Percentiles rank a stretch among this genome's conserved stretches.
phyloP scores from a whole-genome alignment of 2,329 filamentous ascomycete species.

The Claviceps monticola region DNA sequence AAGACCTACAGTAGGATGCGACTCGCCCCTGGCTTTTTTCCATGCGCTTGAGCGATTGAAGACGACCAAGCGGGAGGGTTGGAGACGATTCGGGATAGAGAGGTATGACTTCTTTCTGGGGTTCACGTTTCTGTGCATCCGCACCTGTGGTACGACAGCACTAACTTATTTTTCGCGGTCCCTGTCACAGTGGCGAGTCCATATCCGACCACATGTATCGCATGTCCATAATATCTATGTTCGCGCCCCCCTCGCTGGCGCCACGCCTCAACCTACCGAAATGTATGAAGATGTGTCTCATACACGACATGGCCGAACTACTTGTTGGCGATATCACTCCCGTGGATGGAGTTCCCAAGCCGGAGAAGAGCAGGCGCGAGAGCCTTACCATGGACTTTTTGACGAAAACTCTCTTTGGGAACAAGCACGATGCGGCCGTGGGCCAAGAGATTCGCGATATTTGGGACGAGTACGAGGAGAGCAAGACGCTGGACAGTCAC shows the following conservation, averaged over 20 bases:
- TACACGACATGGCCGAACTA: conserved; percentile 96
- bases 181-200: conserved; percentile 54
- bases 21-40: conserved; percentile 80
- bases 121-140: not conserved
- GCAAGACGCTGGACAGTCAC: conserved; percentile 64
- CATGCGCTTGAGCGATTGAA: conserved; percentile 89
- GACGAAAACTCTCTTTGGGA: conserved; percentile 55
- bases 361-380: conserved; percentile 81
- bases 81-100: conserved; percentile 72
- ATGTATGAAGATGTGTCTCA: conserved; percentile 88
- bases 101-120: conserved; percentile 23
- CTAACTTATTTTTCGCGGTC: not conserved
- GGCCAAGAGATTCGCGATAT: conserved; percentile 61
- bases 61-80: conserved; percentile 91
- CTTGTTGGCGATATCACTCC: conserved; percentile 96
- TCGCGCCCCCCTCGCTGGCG: conserved; percentile 64
- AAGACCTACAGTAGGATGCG: conserved; percentile 42
- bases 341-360: conserved; percentile 70
- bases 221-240: conserved; percentile 93
- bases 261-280: conserved; percentile 60
- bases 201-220: conserved; percentile 99
- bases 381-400: conserved; percentile 87
- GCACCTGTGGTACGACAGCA: not conserved
- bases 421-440: conserved; percentile 54
- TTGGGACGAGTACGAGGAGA: conserved; percentile 94